Evolutionary conservation across 805 yeast genomes (phyloP), one percentile per base, ranked within the genome.

Genomic region (Hanseniaspora hatyaiensis): DNA sequence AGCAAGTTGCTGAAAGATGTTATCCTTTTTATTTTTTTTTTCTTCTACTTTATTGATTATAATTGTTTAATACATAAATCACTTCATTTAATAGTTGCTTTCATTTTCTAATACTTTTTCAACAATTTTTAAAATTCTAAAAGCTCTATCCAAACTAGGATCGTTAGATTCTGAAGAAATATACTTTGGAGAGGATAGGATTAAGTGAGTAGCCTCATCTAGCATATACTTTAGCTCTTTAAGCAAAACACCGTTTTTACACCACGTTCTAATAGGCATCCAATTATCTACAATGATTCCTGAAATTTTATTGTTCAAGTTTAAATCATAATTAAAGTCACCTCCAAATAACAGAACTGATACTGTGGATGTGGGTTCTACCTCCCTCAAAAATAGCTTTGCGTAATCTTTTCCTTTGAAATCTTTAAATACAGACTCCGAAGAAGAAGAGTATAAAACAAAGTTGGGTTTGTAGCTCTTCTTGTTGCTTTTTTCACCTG

Each of bases 201-300:
- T 77, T 19, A 69, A 71, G 36, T 74, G 80, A 48, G 89, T 73
- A 0, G 82, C 75, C 16, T 70, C 66, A 57, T 87, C 95, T 28
- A 89, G 62, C 40, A 85, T 59, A 9, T 64, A 57, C 55, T 94
- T 67, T 49, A 89, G 64, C 50, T 80, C 76, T 50, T 83, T 82
- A 26, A 88, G 72, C 40, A 89, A 65, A 2, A 89, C 95, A 1
- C 88, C 97, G 56, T 88, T 85, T 54, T 92, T 83, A 53, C 95
- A 82, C 96, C 96, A 89, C 1, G 96, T 85, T 52, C 84, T 71
- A 11, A 89, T 71, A 0, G 96, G 94, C 29, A 85, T 64, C 96
- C 97, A 88, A n/a, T 72, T 72, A 54, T 85, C 95, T 48, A 89
- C 65, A 8, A 86, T 77, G 30, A 92, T 74, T 19, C 96, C 96